A percentile compares a stretch with the other conserved stretches of the same genome.
phyloP scores from a whole-genome alignment of 352 stramenopile species.

The Phytophthora tentaculata region DNA sequence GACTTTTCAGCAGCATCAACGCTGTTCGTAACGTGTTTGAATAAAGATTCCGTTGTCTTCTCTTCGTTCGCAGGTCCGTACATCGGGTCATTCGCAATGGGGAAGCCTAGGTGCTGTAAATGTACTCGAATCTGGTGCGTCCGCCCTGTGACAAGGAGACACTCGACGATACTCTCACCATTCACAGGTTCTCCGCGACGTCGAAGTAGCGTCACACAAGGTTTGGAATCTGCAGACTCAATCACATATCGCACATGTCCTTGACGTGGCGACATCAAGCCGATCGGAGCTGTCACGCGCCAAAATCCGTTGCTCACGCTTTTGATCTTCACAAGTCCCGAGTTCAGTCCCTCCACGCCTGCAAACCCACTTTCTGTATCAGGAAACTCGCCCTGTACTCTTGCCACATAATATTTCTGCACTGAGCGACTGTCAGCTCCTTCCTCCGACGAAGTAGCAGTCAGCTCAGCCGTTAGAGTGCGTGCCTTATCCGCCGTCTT shows the following conservation, averaged over 20 bases:
- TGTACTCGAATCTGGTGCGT: conserved; percentile 97
- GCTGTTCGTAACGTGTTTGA: not conserved
- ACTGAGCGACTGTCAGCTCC: conserved; percentile 33
- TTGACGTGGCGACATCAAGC: conserved; percentile 29
- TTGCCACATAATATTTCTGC: conserved; percentile 64
- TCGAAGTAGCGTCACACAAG: conserved; percentile 50
- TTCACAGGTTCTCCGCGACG: conserved; percentile 25
- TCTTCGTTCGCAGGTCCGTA: conserved; percentile 66
- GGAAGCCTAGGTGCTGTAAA: conserved; percentile 84
- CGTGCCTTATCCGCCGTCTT: conserved; percentile 54
- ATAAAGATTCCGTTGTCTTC: not conserved
- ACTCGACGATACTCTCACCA: conserved; percentile 85
- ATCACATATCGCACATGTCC: conserved; percentile 35
- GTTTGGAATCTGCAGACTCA: conserved; percentile 37
- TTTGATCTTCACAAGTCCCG: conserved; percentile 25
- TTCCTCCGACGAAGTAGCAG: conserved; percentile 22
- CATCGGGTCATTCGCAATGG: conserved; percentile 95
- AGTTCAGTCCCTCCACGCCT: conserved; percentile 17
- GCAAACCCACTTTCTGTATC: conserved; percentile 16
- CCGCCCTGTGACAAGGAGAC: conserved; percentile 89
- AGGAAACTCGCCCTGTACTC: conserved; percentile 55
- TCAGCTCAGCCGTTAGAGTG: conserved; percentile 48
- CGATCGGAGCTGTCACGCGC: conserved; percentile 51
- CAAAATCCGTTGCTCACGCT: conserved; percentile 31
- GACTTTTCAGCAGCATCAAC: not conserved